Conservation (phyloP, 129 eudicot species). For the Helianthus tuberosus region DNA sequence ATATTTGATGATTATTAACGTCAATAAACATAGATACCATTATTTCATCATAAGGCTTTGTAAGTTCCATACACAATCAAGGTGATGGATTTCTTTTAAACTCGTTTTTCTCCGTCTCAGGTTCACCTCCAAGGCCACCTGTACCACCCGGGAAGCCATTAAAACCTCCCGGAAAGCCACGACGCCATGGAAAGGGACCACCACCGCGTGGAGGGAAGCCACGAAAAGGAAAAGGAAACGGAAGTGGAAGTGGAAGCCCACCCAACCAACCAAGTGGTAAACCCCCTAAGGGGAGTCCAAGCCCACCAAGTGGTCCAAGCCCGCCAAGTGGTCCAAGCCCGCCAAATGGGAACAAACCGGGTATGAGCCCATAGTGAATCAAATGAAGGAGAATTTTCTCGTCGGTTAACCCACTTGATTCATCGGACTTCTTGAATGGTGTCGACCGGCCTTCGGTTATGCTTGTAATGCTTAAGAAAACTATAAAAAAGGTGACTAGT, state of each 20-base stretch:
- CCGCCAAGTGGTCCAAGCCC: neutral
- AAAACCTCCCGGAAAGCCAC: neutral
- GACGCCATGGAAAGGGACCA: neutral
- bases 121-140: constrained; percentile 14
- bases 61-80: constrained; percentile 3
- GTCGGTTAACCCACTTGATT: neutral
- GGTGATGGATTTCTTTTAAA: constrained; percentile 9
- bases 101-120: neutral
- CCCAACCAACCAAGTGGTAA: constrained; percentile 2
- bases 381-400: constrained; percentile 5
- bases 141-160: neutral
- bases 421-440: neutral
- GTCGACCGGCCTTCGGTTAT: constrained; percentile 2
- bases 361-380: constrained; percentile 4
- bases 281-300: too few species aligned
- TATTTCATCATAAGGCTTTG: constrained; percentile 15
- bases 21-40: neutral
- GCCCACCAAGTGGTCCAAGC: neutral
- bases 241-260: neutral
- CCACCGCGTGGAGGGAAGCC: neutral
- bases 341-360: neutral
- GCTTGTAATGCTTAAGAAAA: constrained; percentile 22
- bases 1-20: neutral
- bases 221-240: neutral
- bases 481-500: constrained; percentile 20